Percentiles rank a stretch among this genome's conserved stretches.
Conservation (phyloP, 1,139 yeast genomes). For the Pichia sp. region DNA sequence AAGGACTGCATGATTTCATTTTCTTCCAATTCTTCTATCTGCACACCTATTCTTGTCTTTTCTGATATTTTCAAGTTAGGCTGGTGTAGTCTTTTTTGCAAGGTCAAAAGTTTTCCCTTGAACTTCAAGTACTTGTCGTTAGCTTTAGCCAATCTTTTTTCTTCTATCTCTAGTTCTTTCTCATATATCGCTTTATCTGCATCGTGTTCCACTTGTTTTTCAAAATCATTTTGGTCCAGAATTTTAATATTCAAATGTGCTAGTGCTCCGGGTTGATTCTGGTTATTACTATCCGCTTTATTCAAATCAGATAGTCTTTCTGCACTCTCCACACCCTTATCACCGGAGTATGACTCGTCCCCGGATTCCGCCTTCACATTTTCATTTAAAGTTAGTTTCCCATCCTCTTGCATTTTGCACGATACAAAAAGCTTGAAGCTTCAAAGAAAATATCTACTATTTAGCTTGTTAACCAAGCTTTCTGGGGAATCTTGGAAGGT, state of each 20-base stretch:
- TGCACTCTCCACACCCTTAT: background rate
- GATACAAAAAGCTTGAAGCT: background rate
- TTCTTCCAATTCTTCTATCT: slow-evolving; percentile 48
- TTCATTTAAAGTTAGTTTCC: background rate
- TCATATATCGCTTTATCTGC: slow-evolving; percentile 61
- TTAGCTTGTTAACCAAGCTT: too few species aligned
- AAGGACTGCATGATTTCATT: slow-evolving; percentile 51
- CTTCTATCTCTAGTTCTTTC: slow-evolving; percentile 70
- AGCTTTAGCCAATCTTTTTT: slow-evolving; percentile 67
- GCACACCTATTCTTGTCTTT: slow-evolving; percentile 50
- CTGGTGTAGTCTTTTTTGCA: slow-evolving; percentile 10
- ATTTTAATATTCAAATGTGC: slow-evolving; percentile 43
- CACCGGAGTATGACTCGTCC: background rate
- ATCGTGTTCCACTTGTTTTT: slow-evolving; percentile 60
- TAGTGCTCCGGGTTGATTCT: slow-evolving; percentile 1
- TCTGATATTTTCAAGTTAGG: slow-evolving; percentile 47
- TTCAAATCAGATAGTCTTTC: background rate
- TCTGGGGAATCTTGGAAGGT: background rate
- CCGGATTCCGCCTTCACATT: background rate
- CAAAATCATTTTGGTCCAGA: slow-evolving; percentile 74
- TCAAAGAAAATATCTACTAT: too few species aligned
- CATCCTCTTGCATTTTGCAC: background rate
- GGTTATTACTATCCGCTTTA: background rate
- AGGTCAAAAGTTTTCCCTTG: slow-evolving; percentile 19
- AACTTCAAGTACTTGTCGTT: slow-evolving; percentile 43